Conservation (phyloP, 2,329 filamentous ascomycete genomes). For the Xylariaceae sp. region DNA sequence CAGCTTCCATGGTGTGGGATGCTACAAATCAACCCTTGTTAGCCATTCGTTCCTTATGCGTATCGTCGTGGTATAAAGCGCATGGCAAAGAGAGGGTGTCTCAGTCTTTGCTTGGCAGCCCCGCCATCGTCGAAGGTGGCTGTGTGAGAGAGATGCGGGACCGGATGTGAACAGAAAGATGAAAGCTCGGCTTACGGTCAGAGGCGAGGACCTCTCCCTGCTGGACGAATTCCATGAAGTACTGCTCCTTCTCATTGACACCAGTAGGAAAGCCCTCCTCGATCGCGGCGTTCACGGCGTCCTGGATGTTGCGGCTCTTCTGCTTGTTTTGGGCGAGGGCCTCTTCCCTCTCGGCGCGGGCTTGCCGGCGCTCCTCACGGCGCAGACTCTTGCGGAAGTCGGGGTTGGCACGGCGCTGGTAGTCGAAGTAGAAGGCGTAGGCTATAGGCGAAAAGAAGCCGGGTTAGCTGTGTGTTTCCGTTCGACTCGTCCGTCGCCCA, state of each 20-base stretch:
- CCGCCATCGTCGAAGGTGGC: neutral
- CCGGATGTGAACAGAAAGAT: neutral
- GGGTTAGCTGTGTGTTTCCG: slow-evolving; percentile 19
- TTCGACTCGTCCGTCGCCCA: slow-evolving; percentile 5
- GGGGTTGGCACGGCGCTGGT: slow-evolving; percentile 57
- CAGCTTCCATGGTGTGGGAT: slow-evolving; percentile 70
- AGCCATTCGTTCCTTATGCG: neutral
- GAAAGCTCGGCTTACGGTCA: slow-evolving; percentile 59
- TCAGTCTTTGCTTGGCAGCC: neutral
- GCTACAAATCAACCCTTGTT: slow-evolving; percentile 39
- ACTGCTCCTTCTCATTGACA: slow-evolving; percentile 88
- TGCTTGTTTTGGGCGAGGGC: slow-evolving; percentile 59
- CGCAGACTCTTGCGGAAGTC: slow-evolving; percentile 64
- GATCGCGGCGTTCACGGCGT: slow-evolving; percentile 72
- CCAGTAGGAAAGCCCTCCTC: slow-evolving; percentile 87
- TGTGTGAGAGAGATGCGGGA: neutral
- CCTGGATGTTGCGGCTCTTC: slow-evolving; percentile 70
- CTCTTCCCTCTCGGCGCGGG: slow-evolving; percentile 66
- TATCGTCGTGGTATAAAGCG: neutral
- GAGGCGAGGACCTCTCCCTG: slow-evolving; percentile 76
- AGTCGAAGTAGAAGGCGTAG: slow-evolving; percentile 65
- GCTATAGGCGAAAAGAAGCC: slow-evolving; percentile 35
- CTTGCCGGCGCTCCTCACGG: slow-evolving; percentile 69
- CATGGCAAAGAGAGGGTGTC: neutral
- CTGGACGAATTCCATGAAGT: slow-evolving; percentile 94